phyloP scores from a whole-genome alignment of 495 filamentous ascomycete genomes.

The Xylaria telfairii region DNA sequence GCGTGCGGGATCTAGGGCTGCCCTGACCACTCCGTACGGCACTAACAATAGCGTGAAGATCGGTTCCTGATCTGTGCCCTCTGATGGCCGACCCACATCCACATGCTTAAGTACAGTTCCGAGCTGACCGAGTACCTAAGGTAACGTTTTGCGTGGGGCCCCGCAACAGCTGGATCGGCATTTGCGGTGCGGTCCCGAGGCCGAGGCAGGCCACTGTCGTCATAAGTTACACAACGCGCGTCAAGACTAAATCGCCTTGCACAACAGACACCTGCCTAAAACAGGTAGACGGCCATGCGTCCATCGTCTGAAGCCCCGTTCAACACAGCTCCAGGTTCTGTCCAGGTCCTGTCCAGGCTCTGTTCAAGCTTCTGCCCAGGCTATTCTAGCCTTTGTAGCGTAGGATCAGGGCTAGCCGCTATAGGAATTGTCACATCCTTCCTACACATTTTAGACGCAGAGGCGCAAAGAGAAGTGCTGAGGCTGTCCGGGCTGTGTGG shows the following conservation, averaged over 20 bases:
- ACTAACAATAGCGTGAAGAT: not conserved
- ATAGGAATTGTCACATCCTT: not conserved
- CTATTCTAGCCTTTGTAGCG: not conserved
- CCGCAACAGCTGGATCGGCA: not conserved
- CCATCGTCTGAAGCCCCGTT: not conserved
- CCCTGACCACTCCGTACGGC: too few species aligned
- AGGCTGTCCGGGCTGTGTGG: not conserved
- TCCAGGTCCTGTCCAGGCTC: too few species aligned
- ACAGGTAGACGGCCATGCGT: not conserved
- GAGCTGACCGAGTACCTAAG: too few species aligned
- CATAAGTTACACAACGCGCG: not conserved
- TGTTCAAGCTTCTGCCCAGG: not conserved
- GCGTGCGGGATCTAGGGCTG: slow-evolving; percentile 1
- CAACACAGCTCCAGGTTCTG: not conserved
- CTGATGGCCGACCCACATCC: not conserved
- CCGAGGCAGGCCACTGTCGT: not conserved
- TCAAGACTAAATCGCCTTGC: not conserved
- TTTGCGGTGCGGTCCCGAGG: too few species aligned
- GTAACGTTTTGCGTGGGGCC: too few species aligned
- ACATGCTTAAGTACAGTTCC: not conserved
- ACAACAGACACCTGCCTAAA: slow-evolving; percentile 10
- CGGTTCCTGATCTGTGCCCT: not conserved
- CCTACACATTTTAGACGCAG: not conserved
- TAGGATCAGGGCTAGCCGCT: not conserved
- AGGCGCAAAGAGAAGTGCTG: not conserved